Evolutionary conservation across 1,284 basidiomycete species (phyloP).

Genomic region (Ustilago sp.): DNA sequence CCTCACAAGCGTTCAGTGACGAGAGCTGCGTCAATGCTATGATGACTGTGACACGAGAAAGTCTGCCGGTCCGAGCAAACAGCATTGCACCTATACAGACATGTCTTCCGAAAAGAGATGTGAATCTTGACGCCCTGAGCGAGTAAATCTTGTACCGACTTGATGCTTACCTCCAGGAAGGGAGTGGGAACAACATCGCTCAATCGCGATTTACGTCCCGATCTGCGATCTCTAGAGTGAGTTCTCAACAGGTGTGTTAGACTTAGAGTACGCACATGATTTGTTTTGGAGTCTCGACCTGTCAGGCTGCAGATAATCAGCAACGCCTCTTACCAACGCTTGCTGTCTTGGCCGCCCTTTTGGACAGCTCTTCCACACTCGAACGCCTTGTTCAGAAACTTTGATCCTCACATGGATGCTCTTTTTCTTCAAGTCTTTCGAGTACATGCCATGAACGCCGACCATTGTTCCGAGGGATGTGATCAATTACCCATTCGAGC

Average conservation of each 20-base stretch:
- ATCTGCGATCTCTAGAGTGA: no score
- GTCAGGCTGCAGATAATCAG: conserved; percentile 32
- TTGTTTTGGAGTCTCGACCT: neutral
- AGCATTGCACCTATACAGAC: no score
- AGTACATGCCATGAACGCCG: neutral
- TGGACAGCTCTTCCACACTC: neutral
- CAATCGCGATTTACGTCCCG: no score
- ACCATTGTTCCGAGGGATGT: neutral
- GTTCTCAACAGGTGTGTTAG: neutral
- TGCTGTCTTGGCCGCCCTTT: neutral
- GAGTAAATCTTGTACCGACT: no score
- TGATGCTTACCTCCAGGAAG: neutral
- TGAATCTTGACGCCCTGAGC: neutral
- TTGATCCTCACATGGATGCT: neutral
- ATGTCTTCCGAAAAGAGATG: no score
- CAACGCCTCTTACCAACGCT: neutral
- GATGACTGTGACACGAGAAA: no score
- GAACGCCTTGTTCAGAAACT: neutral
- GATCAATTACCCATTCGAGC: neutral
- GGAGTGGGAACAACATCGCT: no score
- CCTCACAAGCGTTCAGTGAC: neutral
- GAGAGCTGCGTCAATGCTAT: no score
- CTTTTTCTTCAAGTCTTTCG: neutral
- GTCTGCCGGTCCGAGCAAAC: no score
- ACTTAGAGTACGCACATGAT: neutral